Evolutionary conservation across 208 protist species (phyloP), one percentile per base, ranked within the genome.

Genomic region (Crithidia acanthocephali): DNA sequence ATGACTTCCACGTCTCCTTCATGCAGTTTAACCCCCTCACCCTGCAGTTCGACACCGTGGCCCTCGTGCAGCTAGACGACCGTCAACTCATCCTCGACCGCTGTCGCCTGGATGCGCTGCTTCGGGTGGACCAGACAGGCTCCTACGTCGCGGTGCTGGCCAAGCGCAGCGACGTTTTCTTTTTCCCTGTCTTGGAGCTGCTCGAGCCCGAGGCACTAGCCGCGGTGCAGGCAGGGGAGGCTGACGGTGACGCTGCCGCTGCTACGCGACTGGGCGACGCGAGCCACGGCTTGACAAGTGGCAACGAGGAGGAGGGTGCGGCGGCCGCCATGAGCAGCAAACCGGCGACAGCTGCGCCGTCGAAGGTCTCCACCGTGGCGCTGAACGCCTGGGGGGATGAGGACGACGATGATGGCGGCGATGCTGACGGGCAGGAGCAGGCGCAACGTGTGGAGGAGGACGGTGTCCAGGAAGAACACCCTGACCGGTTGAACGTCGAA

Each of bases 1-100:
- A 95, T 60, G 87, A 97, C 66, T 89, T 89, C 55, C 92, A 95
- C 76, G 61, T 95, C 22, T 95, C 92, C 2, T 84, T 97, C 62
- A 42, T 97, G 22, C 74, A 83, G 55, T 93, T 86, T 61, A 87
- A 95, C 79, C 69, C 87, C 1, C 20, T 88, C 7, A 67, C 68
- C 0, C 63, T 80, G 57, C 75, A 83, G 53, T 85, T 92, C 44
- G 83, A 90, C 62, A 95, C 92, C 1, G 67, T 97, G 0, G 82
- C 80, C 7, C 83, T 97, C 10, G 80, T 97, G 4, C 92, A 95
- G 63, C 70, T 97, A 2, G 87, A 94, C 55, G 89, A 97, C 42
- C 79, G 91, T 0, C 77, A 86, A 59, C 56, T 84, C 25, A 57
- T 52, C 45, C 60, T 81, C 32, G 80, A 91, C 13, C 71, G 72